phyloP scores from a whole-genome alignment of 2,329 filamentous ascomycete genomes.

The Colletotrichum siamense region DNA sequence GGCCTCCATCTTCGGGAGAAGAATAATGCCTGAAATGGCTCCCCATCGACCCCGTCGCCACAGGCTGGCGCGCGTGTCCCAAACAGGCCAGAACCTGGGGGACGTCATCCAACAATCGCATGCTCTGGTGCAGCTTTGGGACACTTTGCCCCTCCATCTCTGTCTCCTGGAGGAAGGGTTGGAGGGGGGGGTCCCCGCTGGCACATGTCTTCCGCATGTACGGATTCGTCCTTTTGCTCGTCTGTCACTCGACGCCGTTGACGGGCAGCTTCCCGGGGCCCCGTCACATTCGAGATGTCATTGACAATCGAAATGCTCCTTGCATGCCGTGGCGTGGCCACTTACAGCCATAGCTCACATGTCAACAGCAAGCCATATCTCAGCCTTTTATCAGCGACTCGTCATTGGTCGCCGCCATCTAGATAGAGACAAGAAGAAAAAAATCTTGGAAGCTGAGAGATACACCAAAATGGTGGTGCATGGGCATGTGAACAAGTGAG shows the following conservation, averaged over 20 bases:
- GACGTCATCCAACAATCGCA: constrained; percentile 18
- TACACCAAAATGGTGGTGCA: background rate
- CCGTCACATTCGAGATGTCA: constrained; percentile 7
- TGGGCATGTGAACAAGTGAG: background rate
- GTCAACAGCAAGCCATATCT: background rate
- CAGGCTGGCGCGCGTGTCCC: constrained; percentile 4
- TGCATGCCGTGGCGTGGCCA: constrained; percentile 7
- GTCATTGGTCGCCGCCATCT: constrained; percentile 6
- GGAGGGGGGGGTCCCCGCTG: background rate
- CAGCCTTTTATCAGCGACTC: background rate
- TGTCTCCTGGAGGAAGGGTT: background rate
- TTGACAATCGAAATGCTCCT: background rate
- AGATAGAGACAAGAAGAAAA: background rate
- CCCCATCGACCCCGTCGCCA: background rate
- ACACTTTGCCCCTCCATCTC: background rate
- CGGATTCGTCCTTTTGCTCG: background rate
- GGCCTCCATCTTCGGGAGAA: constrained; percentile 15
- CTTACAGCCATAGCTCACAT: background rate
- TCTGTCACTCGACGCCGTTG: background rate
- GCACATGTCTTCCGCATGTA: constrained; percentile 18
- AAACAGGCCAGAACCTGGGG: constrained; percentile 15
- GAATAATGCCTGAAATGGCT: constrained; percentile 14
- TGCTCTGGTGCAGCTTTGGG: background rate
- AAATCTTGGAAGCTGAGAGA: background rate
- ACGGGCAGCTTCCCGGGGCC: background rate